Percentiles rank a stretch among this genome's conserved stretches.
phyloP scores from a whole-genome alignment of 1,284 basidiomycete genomes.

The Somion occarium region DNA sequence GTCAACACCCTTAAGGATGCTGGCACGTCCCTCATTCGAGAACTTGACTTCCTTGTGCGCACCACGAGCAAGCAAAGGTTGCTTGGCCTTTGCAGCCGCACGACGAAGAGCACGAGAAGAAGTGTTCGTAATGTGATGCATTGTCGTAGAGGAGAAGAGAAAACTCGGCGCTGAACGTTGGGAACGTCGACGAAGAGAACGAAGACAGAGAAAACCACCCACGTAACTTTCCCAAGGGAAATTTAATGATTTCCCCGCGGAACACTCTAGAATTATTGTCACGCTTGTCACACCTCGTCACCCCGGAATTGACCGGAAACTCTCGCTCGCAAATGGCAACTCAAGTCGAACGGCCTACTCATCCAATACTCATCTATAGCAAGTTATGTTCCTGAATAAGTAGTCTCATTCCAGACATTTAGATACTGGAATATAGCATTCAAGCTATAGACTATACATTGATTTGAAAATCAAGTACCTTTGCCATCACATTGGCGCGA shows the following conservation, averaged over 20 bases:
- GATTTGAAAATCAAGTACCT: too few relatives aligned
- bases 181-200: neutral
- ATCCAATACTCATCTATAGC: too few relatives aligned
- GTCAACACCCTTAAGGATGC: constrained; percentile 95
- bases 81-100: constrained; percentile 37
- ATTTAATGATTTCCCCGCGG: neutral
- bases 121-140: constrained; percentile 34
- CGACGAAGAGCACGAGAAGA: constrained; percentile 43
- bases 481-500: too few relatives aligned
- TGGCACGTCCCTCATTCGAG: constrained; percentile 91
- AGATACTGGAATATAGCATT: too few relatives aligned
- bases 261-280: neutral
- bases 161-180: neutral
- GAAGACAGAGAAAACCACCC: neutral
- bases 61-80: constrained; percentile 57
- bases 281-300: too few relatives aligned
- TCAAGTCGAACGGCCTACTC: too few relatives aligned
- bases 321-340: too few relatives aligned
- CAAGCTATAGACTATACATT: too few relatives aligned
- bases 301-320: too few relatives aligned
- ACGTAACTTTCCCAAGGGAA: neutral
- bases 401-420: too few relatives aligned
- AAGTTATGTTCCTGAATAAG: too few relatives aligned
- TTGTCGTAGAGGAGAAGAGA: constrained; percentile 11
- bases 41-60: constrained; percentile 97